Conservation (phyloP, 257 asterid species). For the Solanum infundibuliforme region DNA sequence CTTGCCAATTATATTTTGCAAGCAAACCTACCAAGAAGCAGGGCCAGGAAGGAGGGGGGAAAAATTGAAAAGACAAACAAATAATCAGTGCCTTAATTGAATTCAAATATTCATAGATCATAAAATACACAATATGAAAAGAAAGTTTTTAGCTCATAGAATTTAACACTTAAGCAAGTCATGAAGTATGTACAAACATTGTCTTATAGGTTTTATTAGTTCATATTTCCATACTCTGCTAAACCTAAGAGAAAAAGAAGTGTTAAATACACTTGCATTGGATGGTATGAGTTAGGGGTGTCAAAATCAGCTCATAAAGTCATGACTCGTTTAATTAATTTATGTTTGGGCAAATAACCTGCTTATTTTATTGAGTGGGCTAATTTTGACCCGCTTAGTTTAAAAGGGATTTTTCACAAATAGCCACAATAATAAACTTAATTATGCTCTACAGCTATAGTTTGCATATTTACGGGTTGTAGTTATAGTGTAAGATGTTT, state of each 20-base stretch:
- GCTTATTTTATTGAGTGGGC: neutral
- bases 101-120: neutral
- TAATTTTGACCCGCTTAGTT: neutral
- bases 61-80: neutral
- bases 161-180: neutral
- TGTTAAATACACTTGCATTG: neutral
- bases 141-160: neutral
- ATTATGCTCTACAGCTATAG: no score
- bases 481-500: no score
- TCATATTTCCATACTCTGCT: neutral
- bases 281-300: neutral
- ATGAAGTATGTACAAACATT: neutral
- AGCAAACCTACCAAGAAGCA: neutral
- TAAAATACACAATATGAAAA: neutral
- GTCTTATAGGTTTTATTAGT: neutral
- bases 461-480: no score
- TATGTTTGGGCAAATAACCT: neutral
- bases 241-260: neutral
- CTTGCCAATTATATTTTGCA: neutral
- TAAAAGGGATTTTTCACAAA: no score
- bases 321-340: fast-evolving
- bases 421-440: no score
- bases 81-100: neutral
- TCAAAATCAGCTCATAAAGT: neutral
- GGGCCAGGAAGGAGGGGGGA: neutral